Percentiles rank a stretch among this genome's conserved stretches.
phyloP scores from a whole-genome alignment of 2,329 filamentous ascomycete species.

The Ambrosiella xylebori region DNA sequence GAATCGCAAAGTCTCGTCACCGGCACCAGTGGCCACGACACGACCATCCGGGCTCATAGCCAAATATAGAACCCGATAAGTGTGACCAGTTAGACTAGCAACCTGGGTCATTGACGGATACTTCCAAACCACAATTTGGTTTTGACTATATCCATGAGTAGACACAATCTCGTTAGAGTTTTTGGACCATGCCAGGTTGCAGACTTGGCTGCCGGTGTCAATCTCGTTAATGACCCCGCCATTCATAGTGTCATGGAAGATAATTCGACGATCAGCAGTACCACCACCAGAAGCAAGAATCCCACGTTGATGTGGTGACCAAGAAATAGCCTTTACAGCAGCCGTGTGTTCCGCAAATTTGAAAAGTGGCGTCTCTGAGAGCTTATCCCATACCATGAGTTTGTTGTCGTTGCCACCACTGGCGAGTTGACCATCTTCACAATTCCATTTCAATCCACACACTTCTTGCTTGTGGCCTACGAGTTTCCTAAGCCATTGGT shows the following conservation, averaged over 20 bases:
- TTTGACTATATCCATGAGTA: constrained; percentile 93
- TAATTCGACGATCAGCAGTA: constrained; percentile 88
- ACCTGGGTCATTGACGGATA: constrained; percentile 98
- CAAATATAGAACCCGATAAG: constrained; percentile 86
- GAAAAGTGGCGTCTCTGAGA: constrained; percentile 79
- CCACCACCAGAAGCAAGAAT: constrained; percentile 90
- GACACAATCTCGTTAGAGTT: constrained; percentile 96
- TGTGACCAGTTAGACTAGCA: constrained; percentile 86
- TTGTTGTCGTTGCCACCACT: constrained; percentile 98
- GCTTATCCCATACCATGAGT: constrained; percentile 94
- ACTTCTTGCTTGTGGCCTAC: constrained; percentile 96
- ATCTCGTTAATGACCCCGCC: constrained; percentile 69
- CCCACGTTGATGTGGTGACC: constrained; percentile 90
- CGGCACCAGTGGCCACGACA: constrained; percentile 85
- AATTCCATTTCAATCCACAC: constrained; percentile 92
- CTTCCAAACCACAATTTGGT: constrained; percentile 98
- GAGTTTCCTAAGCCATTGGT: constrained; percentile 75
- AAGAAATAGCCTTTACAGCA: constrained; percentile 92
- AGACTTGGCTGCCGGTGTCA: constrained; percentile 96
- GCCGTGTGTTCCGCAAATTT: constrained; percentile 92
- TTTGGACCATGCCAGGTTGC: constrained; percentile 92
- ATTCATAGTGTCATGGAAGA: constrained; percentile 92
- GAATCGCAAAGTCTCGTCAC: constrained; percentile 88
- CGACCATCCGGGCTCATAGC: constrained; percentile 95
- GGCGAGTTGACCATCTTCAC: constrained; percentile 83